Evolutionary conservation across 2,329 filamentous ascomycete genomes (phyloP), one percentile per base, ranked within the genome.

Genomic region (Didymosphaeria variabile): DNA sequence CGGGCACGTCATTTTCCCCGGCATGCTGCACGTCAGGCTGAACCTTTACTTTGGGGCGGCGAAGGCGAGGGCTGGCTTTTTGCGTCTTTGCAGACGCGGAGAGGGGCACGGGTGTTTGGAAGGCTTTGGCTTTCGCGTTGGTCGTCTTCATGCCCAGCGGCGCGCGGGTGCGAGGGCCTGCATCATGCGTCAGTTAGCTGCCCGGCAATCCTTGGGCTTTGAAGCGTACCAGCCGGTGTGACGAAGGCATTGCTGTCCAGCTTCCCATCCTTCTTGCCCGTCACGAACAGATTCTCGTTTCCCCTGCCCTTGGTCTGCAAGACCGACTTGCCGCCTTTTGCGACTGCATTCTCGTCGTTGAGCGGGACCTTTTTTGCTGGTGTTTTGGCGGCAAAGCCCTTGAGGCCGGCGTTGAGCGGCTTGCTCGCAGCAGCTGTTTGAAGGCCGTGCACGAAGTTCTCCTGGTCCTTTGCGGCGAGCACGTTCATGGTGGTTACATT

Each of bases 91-190:
- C 88, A 12, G 75, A 74, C 59, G 74, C 67, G 26, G 72, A 53
- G 86, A 89, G 90, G 34, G 86, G 89, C 32, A 86, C 89, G 7
- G 87, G 87, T 4, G 88, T 89, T 65, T 91, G 89, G 67, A 88
- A 85, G 53, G 84, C 85, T 74, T 84, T 87, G 61, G 90, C 86
- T 82, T 97, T 98, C 57, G 92, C 93, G 78, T 99, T 99, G 55
- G 95, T 98, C 1, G 94, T 98, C 80, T 99, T 99, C 84, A 92
- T 90, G 36, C 94, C 94, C 51, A 99, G 82, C 13, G 93, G 91
- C 40, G 94, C 93, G 72, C 94, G 89, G 61, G 84, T 89, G 61
- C 88, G 88, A 54, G 89, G 85, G 58, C 85, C 88, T 90, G 63
- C 52, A 57, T 52, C 56, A 54, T 51, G 32, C 32, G 63, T 60